These are phyloP conservation scores for Cyberlindnera bimundalis DNA, from an alignment of 805 yeast species.

Conservation along the genomic window DNA sequence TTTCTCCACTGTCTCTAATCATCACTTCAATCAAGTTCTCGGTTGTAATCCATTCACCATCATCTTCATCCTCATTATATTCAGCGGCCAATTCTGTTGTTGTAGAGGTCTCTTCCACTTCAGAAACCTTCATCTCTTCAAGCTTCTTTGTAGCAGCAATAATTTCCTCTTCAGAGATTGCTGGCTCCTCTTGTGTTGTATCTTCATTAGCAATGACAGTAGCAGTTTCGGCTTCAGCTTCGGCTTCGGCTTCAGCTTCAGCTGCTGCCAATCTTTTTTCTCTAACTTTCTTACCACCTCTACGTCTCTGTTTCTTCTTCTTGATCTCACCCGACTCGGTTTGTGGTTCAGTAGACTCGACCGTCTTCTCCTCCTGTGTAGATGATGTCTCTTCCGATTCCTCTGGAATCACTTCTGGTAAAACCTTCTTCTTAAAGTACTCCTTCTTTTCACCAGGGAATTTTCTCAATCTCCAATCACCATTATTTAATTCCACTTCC, in stretches of 20 bases:
- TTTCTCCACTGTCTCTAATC: constrained; percentile 65
- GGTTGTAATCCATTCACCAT: constrained; percentile 93
- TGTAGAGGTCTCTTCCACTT: neutral
- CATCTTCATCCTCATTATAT: constrained; percentile 60
- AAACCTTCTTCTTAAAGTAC: constrained; percentile 13
- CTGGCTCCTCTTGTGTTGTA: neutral
- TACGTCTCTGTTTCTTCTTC: constrained; percentile 46
- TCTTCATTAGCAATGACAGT: too few species aligned
- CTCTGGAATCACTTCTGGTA: neutral
- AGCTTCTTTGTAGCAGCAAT: constrained; percentile 9
- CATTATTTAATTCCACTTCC: constrained; percentile 65
- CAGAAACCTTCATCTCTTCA: constrained; percentile 2
- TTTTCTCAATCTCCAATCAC: constrained; percentile 67
- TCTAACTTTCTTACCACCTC: constrained; percentile 66
- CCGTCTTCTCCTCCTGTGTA: constrained; percentile 11
- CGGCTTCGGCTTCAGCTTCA: constrained; percentile 26
- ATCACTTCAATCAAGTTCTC: constrained; percentile 74
- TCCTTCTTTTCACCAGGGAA: constrained; percentile 59
- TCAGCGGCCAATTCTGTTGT: constrained; percentile 4
- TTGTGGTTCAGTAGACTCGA: constrained; percentile 3
- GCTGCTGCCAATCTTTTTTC: constrained; percentile 48
- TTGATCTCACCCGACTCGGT: constrained; percentile 7
- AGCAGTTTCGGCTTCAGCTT: constrained; percentile 11
- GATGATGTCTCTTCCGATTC: neutral
- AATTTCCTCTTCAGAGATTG: constrained; percentile 9